Evolutionary conservation across 495 filamentous ascomycete species (phyloP), one percentile per base, ranked within the genome.

Genomic region (Cercophora samala): DNA sequence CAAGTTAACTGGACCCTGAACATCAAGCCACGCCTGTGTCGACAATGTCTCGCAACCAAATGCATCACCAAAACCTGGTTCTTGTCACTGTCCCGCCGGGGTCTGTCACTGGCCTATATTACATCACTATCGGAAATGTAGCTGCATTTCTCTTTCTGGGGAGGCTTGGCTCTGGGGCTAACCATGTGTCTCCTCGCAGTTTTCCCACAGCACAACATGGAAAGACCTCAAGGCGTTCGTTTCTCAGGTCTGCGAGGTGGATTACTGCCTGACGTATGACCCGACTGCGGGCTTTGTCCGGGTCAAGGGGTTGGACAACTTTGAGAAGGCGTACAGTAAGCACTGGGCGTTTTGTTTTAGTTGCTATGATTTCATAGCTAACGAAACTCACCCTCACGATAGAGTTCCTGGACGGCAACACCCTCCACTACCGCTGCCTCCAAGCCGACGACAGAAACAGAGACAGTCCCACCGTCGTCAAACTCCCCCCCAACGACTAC

Each of bases 251-350:
- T 68, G 66, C 58, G 72, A 72, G 17, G 66, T 72, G 13, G 68
- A 73, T 37, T 65, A 66, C 25, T 69, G 64, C 32, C 68, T 67
- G 23, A 64, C 71, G 19, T 74, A 73, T 54, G 61, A 66, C 8
- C 70, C 72, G 4, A 70, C 68, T 1, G 46, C 58, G 24, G 72
- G 68, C 5, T 72, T 62, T 19, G 72, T 74, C 11, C 64, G 68
- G 24, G 68, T 74, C 9, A 64, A 46, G 42, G 72, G 69, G 6
- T 26, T 25, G 23, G 70, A 64, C 5, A 74, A 71, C 19, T 74
- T 70, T 58, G 64, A 73, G n/a, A 70, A 68, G 59, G 68, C 66
- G 21, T 63, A 73, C 56, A 56, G 72, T 73, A 59, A 64, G 70
- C 1, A 21, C 26, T 21, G 0, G 11, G 25, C 15, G 4, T 22